Percentiles rank a stretch among this genome's conserved stretches.
Conservation (phyloP, 31 red algal genomes). For the Porphyra umbilicalis region DNA sequence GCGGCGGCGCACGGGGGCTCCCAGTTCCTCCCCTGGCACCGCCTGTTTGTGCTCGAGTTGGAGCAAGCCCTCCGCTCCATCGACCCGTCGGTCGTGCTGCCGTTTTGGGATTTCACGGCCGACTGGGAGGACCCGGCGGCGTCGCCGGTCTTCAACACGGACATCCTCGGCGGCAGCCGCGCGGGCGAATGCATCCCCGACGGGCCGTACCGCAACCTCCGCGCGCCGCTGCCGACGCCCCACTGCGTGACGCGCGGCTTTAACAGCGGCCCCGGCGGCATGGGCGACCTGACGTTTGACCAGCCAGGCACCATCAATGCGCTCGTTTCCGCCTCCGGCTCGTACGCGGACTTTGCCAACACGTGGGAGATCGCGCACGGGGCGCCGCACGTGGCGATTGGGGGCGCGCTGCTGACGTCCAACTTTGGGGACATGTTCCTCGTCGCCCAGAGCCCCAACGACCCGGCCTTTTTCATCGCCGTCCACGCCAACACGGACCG, state of each 20-base stretch:
- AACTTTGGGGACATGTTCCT: background rate
- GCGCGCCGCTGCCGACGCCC: constrained; percentile 3
- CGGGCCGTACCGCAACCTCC: constrained; percentile 12
- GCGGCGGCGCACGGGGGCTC: constrained; percentile 44
- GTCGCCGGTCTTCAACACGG: constrained; percentile 19
- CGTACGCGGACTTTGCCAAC: constrained; percentile 18
- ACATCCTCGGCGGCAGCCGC: constrained; percentile 10
- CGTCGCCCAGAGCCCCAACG: constrained; percentile 22
- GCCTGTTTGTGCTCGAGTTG: constrained; percentile 48
- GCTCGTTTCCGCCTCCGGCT: background rate
- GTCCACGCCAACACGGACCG: background rate
- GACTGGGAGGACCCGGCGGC: constrained; percentile 22
- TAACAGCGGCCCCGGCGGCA: constrained; percentile 16
- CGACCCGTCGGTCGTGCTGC: constrained; percentile 40
- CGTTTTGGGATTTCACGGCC: constrained; percentile 59
- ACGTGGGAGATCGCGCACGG: constrained; percentile 37
- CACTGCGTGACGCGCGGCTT: constrained; percentile 48
- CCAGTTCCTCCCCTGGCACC: constrained; percentile 70
- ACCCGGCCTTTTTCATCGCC: constrained; percentile 38
- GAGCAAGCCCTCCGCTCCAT: constrained; percentile 46
- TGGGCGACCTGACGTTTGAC: constrained; percentile 14
- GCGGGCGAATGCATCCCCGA: constrained; percentile 26
- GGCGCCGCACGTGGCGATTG: constrained; percentile 38
- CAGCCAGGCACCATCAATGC: constrained; percentile 4
- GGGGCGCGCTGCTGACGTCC: background rate